These are phyloP conservation scores for Adansonia grandidieri DNA, from an alignment of 441 rosid species.

Conservation along the genomic window DNA sequence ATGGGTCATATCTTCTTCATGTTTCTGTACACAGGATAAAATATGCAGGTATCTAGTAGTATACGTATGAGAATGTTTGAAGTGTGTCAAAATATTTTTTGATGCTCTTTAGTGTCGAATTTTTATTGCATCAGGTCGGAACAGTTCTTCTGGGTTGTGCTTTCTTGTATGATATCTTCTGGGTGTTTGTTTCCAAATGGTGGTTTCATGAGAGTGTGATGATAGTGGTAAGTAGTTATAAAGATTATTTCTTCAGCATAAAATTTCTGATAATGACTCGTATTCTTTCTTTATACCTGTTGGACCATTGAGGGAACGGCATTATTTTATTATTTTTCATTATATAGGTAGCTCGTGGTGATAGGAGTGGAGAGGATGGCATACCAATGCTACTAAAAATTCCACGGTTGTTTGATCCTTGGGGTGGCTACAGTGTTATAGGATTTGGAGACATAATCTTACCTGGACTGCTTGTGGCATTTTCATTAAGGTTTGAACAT, in stretches of 20 bases:
- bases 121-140: slow-evolving; percentile 59
- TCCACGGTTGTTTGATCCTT: slow-evolving; percentile 81
- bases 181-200: slow-evolving; percentile 80
- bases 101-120: background rate
- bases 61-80: background rate
- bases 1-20: background rate
- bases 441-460: slow-evolving; percentile 85
- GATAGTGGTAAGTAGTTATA: slow-evolving; percentile 68
- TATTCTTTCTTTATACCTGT: background rate
- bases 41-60: background rate
- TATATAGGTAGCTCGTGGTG: slow-evolving; percentile 80
- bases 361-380: slow-evolving; percentile 80
- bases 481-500: slow-evolving; percentile 48
- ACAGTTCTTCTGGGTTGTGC: slow-evolving; percentile 82
- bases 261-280: background rate
- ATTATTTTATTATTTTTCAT: slow-evolving; percentile 13
- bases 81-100: background rate
- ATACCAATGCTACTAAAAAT: slow-evolving; percentile 82
- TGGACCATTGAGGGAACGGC: background rate
- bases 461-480: slow-evolving; percentile 73
- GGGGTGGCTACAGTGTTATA: slow-evolving; percentile 86
- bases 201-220: slow-evolving; percentile 81
- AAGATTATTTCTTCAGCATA: slow-evolving; percentile 7
- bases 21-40: background rate
- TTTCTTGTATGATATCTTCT: slow-evolving; percentile 78